Percentiles rank a stretch among this genome's conserved stretches.
Evolutionary conservation across 805 yeast genomes (phyloP).

Genomic region (Myxozyma melibiosi): DNA sequence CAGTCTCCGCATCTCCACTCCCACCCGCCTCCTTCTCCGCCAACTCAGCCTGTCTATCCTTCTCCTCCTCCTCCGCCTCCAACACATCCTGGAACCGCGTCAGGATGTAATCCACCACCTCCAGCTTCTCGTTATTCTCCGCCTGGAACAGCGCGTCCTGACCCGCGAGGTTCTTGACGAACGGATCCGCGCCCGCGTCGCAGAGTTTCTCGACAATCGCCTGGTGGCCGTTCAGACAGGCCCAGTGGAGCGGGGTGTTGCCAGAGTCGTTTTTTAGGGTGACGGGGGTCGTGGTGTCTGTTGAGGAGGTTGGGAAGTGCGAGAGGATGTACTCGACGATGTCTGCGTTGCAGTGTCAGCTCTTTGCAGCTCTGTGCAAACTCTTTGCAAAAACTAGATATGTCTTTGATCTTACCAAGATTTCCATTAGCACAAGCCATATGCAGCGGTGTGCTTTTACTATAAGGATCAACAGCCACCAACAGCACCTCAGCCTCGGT

Average conservation of each 20-base stretch:
- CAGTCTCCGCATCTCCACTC: neutral
- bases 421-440: conserved; percentile 98
- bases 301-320: neutral
- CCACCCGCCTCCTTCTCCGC: neutral
- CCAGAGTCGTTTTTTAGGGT: conserved; percentile 73
- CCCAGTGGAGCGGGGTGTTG: conserved; percentile 97
- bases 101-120: conserved; percentile 76
- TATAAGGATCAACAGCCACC: conserved; percentile 65
- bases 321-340: conserved; percentile 25
- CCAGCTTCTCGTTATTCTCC: conserved; percentile 72
- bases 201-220: conserved; percentile 68
- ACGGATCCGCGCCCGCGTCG: conserved; percentile 82
- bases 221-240: conserved; percentile 82
- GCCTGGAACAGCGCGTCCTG: conserved; percentile 91
- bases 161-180: conserved; percentile 67
- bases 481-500: conserved; percentile 39
- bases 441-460: conserved; percentile 79
- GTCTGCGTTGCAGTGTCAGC: conserved; percentile 8
- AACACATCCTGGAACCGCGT: conserved; percentile 67
- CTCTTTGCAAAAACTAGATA: neutral
- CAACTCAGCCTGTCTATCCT: conserved; percentile 12
- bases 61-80: conserved; percentile 50
- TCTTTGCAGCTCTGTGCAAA: no score
- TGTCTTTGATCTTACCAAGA: conserved; percentile 44
- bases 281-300: conserved; percentile 41